Evolutionary conservation across 768 basidiomycete species (phyloP).

Genomic region (Panellus pusillus): DNA sequence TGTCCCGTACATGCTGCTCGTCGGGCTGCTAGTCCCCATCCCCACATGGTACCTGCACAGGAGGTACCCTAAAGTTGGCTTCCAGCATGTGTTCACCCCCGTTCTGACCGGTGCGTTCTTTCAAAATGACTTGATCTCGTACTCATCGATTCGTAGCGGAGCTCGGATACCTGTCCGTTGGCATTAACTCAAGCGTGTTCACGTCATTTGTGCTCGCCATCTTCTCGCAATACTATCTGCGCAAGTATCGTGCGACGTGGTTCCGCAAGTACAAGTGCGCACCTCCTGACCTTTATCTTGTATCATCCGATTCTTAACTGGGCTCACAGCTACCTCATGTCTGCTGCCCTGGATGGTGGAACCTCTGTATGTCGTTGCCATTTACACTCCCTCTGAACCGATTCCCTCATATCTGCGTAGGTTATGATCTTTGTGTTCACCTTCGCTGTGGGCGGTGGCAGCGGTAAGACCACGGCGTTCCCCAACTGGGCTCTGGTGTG

Average conservation of each 20-base stretch:
- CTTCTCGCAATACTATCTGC: slow-evolving; percentile 38
- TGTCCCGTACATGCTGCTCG: slow-evolving; percentile 43
- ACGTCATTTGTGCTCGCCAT: slow-evolving; percentile 27
- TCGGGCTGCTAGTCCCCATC: slow-evolving; percentile 50
- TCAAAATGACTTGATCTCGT: slow-evolving; percentile 23
- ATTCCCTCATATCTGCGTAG: background rate
- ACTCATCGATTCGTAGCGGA: slow-evolving; percentile 18
- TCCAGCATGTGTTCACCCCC: slow-evolving; percentile 45
- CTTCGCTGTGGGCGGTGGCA: slow-evolving; percentile 31
- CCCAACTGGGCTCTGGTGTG: slow-evolving; percentile 29
- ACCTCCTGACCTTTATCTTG: background rate
- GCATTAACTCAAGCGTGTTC: slow-evolving; percentile 39
- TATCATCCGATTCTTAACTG: background rate
- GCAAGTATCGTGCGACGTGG: slow-evolving; percentile 33
- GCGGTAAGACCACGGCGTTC: slow-evolving; percentile 24
- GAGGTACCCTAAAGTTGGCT: slow-evolving; percentile 45
- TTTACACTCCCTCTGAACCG: background rate
- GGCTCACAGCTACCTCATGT: slow-evolving; percentile 20
- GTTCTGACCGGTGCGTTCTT: slow-evolving; percentile 33
- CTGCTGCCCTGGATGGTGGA: slow-evolving; percentile 21
- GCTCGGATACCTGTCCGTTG: slow-evolving; percentile 32
- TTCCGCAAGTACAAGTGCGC: slow-evolving; percentile 36
- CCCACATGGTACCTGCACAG: slow-evolving; percentile 52
- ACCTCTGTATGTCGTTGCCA: slow-evolving; percentile 7
- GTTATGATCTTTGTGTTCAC: slow-evolving; percentile 35